Percentiles rank a stretch among this genome's conserved stretches.
Conservation (phyloP, 2,329 filamentous ascomycete genomes). For the Apiospora sp. region DNA sequence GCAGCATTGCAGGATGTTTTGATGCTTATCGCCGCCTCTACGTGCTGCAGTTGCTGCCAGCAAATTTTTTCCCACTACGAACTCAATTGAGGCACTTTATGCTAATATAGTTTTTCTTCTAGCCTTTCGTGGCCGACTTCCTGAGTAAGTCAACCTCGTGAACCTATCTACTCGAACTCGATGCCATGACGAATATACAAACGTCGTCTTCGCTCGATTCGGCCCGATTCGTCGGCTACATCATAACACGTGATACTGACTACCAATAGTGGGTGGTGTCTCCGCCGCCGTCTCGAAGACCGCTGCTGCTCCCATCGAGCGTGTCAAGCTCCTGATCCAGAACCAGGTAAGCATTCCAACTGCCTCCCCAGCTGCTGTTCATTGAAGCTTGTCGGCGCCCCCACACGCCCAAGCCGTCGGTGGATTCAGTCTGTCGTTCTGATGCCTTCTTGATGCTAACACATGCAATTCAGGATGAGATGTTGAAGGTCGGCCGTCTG, state of each 20-base stretch:
- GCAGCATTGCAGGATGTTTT: neutral
- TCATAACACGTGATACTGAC: slow-evolving; percentile 15
- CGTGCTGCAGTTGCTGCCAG: slow-evolving; percentile 21
- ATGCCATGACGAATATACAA: slow-evolving; percentile 23
- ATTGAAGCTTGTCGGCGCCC: neutral
- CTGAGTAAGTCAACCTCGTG: slow-evolving; percentile 78
- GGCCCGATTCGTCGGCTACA: slow-evolving; percentile 10
- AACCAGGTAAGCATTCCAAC: slow-evolving; percentile 81
- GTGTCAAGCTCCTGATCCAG: slow-evolving; percentile 99
- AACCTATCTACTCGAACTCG: neutral
- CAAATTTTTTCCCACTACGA: slow-evolving; percentile 28
- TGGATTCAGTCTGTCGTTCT: neutral
- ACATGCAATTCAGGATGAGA: slow-evolving; percentile 83
- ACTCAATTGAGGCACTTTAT: slow-evolving; percentile 22
- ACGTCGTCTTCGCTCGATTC: slow-evolving; percentile 18
- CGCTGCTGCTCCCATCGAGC: slow-evolving; percentile 99
- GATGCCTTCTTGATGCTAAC: neutral
- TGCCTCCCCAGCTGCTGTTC: neutral
- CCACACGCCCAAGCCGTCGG: neutral
- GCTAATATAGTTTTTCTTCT: slow-evolving; percentile 46
- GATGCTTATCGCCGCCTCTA: slow-evolving; percentile 15
- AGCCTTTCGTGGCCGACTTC: slow-evolving; percentile 98
- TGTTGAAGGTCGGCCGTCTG: slow-evolving; percentile 98
- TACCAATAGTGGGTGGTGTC: slow-evolving; percentile 91
- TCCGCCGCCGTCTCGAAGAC: slow-evolving; percentile 99